Evolutionary conservation across 73 alveolate genomes (phyloP), one percentile per base, ranked within the genome.

Genomic region (Paramecium primaurelia): DNA sequence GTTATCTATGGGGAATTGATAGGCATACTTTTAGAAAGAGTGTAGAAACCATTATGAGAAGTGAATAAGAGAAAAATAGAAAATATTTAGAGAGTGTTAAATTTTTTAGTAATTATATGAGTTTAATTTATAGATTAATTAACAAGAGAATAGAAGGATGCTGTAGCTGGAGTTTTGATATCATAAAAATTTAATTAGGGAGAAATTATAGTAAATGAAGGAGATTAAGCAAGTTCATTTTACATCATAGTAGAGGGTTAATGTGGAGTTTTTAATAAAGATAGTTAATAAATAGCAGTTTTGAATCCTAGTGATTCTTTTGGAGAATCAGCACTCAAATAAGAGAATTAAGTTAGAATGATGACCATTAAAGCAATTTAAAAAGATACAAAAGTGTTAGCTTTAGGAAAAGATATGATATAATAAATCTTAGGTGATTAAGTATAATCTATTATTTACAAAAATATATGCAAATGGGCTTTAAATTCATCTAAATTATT

Each of bases 401-500:
- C 93, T 32, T 59, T 93, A 3, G 92, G 95, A n/a, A 89, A 95
- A 47, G 96, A 93, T 71, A 86, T 87, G 34, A 64, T 93, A 0
- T 45, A 92, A 25, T 89, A 92, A 42, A 90, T 91, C 32, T 58
- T 93, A 34, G 93, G 95, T 36, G 93, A 93, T 64, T 22, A 92
- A 64, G 92, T 93, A 1, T 77, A 93, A 47, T 34, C 80, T 58
- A 92, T 93, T 22, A 89, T 93, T 22, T 92, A 93, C 36, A 93
- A 77, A 80, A 93, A 93, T 73, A 93, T 92, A n/a, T 71, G 88
- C 22, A 93, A 77, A 95, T 93, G 93, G 93, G 95, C 95, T 83
- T 49, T 93, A 18, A 60, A 93, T 38, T 73, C 87, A 47, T 86
- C 92, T 54, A 92, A 89, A 32, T 60, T 71, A 16, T 92, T 92